phyloP scores from a whole-genome alignment of 2,329 filamentous ascomycete genomes.

The Claviceps arundinis region DNA sequence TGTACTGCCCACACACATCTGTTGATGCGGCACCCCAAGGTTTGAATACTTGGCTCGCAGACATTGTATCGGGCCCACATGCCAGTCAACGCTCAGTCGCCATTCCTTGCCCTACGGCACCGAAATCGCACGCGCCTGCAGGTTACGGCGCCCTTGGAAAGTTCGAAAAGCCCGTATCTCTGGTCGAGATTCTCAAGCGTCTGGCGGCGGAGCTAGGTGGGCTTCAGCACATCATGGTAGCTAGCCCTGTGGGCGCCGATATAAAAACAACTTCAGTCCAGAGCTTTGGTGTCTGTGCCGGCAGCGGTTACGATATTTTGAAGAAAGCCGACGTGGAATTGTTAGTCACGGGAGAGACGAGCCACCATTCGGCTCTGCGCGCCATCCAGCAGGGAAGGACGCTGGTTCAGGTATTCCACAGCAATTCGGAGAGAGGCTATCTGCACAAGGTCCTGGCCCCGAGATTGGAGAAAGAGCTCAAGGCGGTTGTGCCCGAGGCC shows the following conservation, averaged over 20 bases:
- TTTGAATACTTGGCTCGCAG: slow-evolving; percentile 87
- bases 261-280: slow-evolving; percentile 33
- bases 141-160: slow-evolving; percentile 41
- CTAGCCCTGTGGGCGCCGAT: slow-evolving; percentile 34
- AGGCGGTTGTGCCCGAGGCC: slow-evolving; percentile 33
- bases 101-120: slow-evolving; percentile 29
- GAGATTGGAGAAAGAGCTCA: slow-evolving; percentile 48
- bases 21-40: slow-evolving; percentile 77
- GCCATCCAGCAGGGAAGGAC: slow-evolving; percentile 73
- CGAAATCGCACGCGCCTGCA: slow-evolving; percentile 30
- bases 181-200: slow-evolving; percentile 32
- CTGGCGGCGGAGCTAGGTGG: slow-evolving; percentile 57
- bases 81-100: slow-evolving; percentile 28
- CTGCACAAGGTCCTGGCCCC: slow-evolving; percentile 56
- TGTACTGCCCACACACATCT: slow-evolving; percentile 93
- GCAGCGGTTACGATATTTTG: slow-evolving; percentile 70
- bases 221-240: slow-evolving; percentile 40
- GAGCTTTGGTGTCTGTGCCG: slow-evolving; percentile 77
- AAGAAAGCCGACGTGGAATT: slow-evolving; percentile 60
- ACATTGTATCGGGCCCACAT: slow-evolving; percentile 54
- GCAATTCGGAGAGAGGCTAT: slow-evolving; percentile 82
- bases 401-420: slow-evolving; percentile 80
- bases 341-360: slow-evolving; percentile 83
- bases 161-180: slow-evolving; percentile 24
- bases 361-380: slow-evolving; percentile 80